Percentiles rank a stretch among this genome's conserved stretches.
phyloP scores from a whole-genome alignment of 495 filamentous ascomycete species.

The Trichocladium antarcticum region DNA sequence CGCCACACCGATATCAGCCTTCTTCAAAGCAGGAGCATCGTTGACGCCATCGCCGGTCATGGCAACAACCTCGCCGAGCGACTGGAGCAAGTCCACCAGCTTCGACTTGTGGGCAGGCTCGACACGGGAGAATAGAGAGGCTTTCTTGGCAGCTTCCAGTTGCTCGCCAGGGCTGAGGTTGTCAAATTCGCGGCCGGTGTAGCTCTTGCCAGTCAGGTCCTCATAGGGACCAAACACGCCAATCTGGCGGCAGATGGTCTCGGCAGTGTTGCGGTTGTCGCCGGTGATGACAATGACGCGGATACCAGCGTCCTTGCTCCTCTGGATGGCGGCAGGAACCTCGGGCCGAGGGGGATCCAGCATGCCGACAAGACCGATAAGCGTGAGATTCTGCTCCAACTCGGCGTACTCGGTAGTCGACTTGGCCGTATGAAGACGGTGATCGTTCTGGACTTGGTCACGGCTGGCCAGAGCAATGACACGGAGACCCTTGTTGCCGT shows the following conservation, averaged over 20 bases:
- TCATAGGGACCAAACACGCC: conserved; percentile 80
- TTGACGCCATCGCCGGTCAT: conserved; percentile 99
- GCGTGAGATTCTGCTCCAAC: conserved; percentile 85
- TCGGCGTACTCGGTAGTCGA: conserved; percentile 72
- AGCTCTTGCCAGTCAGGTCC: conserved; percentile 83
- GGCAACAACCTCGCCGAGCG: conserved; percentile 85
- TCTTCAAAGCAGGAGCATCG: conserved; percentile 96
- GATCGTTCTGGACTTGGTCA: conserved; percentile 58
- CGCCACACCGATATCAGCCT: conserved; percentile 95
- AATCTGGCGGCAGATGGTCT: conserved; percentile 94
- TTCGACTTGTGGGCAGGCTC: conserved; percentile 93
- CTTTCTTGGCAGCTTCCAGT: conserved; percentile 69
- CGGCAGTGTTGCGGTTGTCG: conserved; percentile 93
- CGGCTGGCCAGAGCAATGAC: conserved; percentile 86
- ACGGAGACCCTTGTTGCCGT: conserved; percentile 83
- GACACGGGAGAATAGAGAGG: conserved; percentile 91
- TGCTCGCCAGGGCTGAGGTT: conserved; percentile 67
- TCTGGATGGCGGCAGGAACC: conserved; percentile 71
- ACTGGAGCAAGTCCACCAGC: conserved; percentile 92
- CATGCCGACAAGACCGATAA: conserved; percentile 92
- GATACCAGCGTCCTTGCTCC: conserved; percentile 87
- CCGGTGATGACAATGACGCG: conserved; percentile 97
- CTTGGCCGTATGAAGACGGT: conserved; percentile 60
- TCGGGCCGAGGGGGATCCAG: conserved; percentile 95
- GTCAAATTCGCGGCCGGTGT: conserved; percentile 90